A percentile compares a stretch with the other conserved stretches of the same genome.
These are phyloP conservation scores for Cicer arietinum DNA, from an alignment of 306 rosid genomes.

Conservation along the genomic window DNA sequence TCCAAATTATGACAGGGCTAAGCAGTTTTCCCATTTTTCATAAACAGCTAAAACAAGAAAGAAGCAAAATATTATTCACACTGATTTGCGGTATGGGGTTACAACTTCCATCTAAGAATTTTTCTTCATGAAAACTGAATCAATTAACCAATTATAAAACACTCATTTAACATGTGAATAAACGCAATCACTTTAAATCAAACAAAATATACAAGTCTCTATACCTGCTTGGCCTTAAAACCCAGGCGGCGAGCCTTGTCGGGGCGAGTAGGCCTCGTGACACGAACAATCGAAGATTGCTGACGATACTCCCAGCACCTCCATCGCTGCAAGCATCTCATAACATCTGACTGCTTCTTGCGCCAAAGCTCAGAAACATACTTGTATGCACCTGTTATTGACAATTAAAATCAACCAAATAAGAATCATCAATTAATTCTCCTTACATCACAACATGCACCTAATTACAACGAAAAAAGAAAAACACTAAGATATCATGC, in stretches of 20 bases:
- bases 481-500: not conserved
- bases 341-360: constrained; percentile 90
- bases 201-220: constrained; percentile 24
- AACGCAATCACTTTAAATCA: no score
- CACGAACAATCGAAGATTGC: constrained; percentile 90
- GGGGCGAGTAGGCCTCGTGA: constrained; percentile 86
- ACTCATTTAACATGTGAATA: not conserved
- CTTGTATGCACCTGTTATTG: constrained; percentile 78
- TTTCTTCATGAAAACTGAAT: no score
- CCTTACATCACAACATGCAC: not conserved
- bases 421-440: not conserved
- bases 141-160: not conserved
- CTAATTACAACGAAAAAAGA: not conserved
- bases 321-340: constrained; percentile 86
- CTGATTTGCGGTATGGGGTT: not conserved
- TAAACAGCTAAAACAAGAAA: not conserved
- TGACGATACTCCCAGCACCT: constrained; percentile 99
- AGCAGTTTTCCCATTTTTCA: not conserved
- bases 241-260: constrained; percentile 96
- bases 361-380: constrained; percentile 94
- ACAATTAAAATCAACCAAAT: not conserved
- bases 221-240: constrained; percentile 92
- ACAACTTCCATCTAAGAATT: not conserved
- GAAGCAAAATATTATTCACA: not conserved
- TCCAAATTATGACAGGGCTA: not conserved